Evolutionary conservation across 129 eudicot species (phyloP).

Genomic region (Flaveria bidentis): DNA sequence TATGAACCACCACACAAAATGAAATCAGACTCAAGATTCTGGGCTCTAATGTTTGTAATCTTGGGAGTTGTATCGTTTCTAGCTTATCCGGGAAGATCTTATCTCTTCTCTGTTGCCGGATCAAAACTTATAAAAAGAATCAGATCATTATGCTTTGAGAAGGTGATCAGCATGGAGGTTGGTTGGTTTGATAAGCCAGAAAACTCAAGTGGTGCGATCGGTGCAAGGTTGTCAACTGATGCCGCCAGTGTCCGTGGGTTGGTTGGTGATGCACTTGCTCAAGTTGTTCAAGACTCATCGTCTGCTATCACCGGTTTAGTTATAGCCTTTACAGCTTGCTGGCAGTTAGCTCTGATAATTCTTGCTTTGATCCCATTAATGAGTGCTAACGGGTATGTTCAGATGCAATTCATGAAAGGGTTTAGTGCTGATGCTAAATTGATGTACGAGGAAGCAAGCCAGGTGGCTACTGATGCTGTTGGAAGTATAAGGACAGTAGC

Average conservation of each 20-base stretch:
- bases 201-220: conserved; percentile 78
- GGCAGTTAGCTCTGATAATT: conserved; percentile 76
- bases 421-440: conserved; percentile 90
- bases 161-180: conserved; percentile 76
- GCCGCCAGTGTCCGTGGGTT: conserved; percentile 76
- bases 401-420: conserved; percentile 73
- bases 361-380: conserved; percentile 75
- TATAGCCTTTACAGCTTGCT: conserved; percentile 76
- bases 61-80: conserved; percentile 59
- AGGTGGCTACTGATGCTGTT: conserved; percentile 89
- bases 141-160: conserved; percentile 71
- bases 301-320: conserved; percentile 50
- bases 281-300: conserved; percentile 64
- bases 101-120: conserved; percentile 77
- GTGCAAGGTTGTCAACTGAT: conserved; percentile 78
- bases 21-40: conserved; percentile 56
- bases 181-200: conserved; percentile 85
- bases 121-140: conserved; percentile 61
- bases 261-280: conserved; percentile 81
- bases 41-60: conserved; percentile 70
- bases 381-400: conserved; percentile 63
- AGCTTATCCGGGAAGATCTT: conserved; percentile 65
- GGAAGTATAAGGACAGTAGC: conserved; percentile 89
- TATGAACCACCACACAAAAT: conserved; percentile 56
- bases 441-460: conserved; percentile 94